Evolutionary conservation across 768 basidiomycete species (phyloP).

Genomic region (Paxillus rubicundulus): DNA sequence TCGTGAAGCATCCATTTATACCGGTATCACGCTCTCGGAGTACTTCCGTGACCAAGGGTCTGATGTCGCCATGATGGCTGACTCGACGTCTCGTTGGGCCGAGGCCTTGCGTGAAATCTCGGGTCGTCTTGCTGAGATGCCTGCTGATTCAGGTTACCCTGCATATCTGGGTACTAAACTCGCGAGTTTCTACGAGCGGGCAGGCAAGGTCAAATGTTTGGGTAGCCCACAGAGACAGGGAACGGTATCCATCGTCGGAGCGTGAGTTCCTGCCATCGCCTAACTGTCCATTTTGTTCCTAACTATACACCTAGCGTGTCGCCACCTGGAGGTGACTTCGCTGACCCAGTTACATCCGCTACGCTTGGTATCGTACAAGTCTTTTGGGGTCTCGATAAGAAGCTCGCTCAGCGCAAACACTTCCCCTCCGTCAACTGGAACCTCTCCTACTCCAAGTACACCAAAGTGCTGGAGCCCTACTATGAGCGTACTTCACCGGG

Average conservation of each 20-base stretch:
- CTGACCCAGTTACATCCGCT: conserved; percentile 96
- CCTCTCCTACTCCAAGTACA: conserved; percentile 98
- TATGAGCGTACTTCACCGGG: conserved; percentile 90
- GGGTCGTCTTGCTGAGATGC: conserved; percentile 99
- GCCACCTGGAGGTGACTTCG: conserved; percentile 98
- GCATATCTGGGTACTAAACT: conserved; percentile 95
- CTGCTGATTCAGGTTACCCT: conserved; percentile 98
- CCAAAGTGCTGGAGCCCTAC: conserved; percentile 87
- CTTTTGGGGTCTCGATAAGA: conserved; percentile 99
- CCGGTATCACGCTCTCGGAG: conserved; percentile 97
- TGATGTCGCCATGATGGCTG: conserved; percentile 99
- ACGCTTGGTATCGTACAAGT: conserved; percentile 99
- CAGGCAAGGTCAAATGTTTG: conserved; percentile 91
- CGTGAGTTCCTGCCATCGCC: conserved; percentile 56
- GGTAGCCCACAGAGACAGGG: conserved; percentile 87
- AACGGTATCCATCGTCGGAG: conserved; percentile 97
- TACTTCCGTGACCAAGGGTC: conserved; percentile 99
- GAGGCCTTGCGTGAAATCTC: conserved; percentile 99
- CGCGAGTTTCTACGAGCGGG: conserved; percentile 97
- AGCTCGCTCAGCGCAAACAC: conserved; percentile 96
- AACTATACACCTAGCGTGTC: conserved; percentile 64
- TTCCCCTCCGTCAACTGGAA: conserved; percentile 99
- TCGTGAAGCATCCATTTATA: conserved; percentile 98
- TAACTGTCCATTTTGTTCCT: conserved; percentile 5
- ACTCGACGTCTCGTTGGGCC: conserved; percentile 98